phyloP scores from a whole-genome alignment of 2,329 filamentous ascomycete species.

The Beauveria medogensis region DNA sequence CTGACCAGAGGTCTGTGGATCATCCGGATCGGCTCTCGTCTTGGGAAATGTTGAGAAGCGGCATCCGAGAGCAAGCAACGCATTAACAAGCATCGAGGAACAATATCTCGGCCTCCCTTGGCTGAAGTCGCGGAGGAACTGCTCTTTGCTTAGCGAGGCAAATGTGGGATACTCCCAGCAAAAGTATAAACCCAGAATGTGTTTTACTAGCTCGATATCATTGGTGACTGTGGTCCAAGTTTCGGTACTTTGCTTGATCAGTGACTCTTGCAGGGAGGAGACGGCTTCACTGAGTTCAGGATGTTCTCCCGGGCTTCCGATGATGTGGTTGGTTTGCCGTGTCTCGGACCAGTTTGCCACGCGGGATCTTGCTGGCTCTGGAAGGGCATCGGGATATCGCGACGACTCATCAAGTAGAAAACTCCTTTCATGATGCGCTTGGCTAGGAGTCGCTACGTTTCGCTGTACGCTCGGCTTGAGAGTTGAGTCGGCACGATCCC shows the following conservation, averaged over 20 bases:
- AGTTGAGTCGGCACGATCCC: not conserved
- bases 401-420: not conserved
- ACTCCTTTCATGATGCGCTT: not conserved
- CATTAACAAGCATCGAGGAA: constrained; percentile 60
- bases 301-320: constrained; percentile 15
- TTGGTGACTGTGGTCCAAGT: constrained; percentile 27
- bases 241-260: not conserved
- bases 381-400: not conserved
- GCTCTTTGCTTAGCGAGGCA: constrained; percentile 61
- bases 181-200: constrained; percentile 60
- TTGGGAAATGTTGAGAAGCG: constrained; percentile 58
- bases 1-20: constrained; percentile 59
- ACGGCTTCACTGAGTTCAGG: constrained; percentile 48
- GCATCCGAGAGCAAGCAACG: constrained; percentile 57
- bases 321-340: not conserved
- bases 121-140: constrained; percentile 58
- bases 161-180: constrained; percentile 72
- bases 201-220: constrained; percentile 51
- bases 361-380: not conserved
- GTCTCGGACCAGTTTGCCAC: not conserved
- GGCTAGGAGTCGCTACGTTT: not conserved
- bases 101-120: constrained; percentile 56
- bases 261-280: not conserved
- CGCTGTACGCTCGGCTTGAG: not conserved
- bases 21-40: constrained; percentile 52